Evolutionary conservation across 1,284 basidiomycete genomes (phyloP).

Genomic region (Chalciporus sp.): DNA sequence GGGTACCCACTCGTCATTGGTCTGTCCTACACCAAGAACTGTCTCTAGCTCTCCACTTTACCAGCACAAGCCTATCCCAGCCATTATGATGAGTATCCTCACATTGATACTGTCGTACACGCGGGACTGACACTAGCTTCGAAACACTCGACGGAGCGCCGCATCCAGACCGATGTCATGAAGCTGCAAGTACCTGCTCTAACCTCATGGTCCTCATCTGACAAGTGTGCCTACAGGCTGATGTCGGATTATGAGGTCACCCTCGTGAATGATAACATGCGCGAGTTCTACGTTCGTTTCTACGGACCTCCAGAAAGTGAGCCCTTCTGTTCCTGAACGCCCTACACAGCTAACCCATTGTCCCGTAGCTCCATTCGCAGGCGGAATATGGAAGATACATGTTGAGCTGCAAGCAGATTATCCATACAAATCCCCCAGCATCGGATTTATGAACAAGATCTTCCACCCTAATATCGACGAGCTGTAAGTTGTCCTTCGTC

Average conservation of each 20-base stretch:
- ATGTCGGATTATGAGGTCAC: slow-evolving; percentile 98
- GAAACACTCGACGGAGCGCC: slow-evolving; percentile 69
- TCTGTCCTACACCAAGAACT: neutral
- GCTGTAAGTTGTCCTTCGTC: slow-evolving; percentile 55
- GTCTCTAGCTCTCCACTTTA: slow-evolving; percentile 9
- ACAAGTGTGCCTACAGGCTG: slow-evolving; percentile 54
- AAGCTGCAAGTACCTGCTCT: slow-evolving; percentile 74
- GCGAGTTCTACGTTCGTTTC: slow-evolving; percentile 98
- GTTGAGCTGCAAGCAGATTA: slow-evolving; percentile 99
- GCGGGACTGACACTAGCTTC: slow-evolving; percentile 19
- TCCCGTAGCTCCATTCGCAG: slow-evolving; percentile 85
- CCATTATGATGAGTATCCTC: slow-evolving; percentile 43
- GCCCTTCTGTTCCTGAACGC: slow-evolving; percentile 36
- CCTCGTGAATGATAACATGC: slow-evolving; percentile 98
- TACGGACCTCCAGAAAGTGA: slow-evolving; percentile 92
- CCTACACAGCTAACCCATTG: slow-evolving; percentile 10
- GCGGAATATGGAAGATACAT: slow-evolving; percentile 98
- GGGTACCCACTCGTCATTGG: neutral
- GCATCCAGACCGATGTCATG: slow-evolving; percentile 99
- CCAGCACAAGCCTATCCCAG: slow-evolving; percentile 12
- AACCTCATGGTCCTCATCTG: slow-evolving; percentile 7
- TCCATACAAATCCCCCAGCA: slow-evolving; percentile 98
- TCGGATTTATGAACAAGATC: slow-evolving; percentile 99
- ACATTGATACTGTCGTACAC: neutral
- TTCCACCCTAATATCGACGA: slow-evolving; percentile 99